Percentiles rank a stretch among this genome's conserved stretches.
These are phyloP conservation scores for Camellia japonica DNA, from an alignment of 148 eudicot genomes.

Conservation along the genomic window DNA sequence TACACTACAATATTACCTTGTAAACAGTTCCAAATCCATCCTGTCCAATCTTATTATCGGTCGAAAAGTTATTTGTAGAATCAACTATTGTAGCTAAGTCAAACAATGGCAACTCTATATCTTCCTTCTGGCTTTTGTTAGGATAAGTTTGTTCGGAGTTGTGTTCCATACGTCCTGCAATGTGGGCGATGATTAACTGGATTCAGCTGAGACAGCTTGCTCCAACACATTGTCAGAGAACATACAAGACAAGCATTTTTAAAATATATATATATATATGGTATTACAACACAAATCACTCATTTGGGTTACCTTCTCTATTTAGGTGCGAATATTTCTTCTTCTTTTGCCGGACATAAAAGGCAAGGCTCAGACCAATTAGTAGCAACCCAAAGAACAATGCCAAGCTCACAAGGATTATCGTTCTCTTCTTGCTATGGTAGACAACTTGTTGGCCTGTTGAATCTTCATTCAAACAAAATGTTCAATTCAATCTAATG, in stretches of 20 bases:
- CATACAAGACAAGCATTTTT: not conserved
- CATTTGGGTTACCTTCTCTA: not conserved
- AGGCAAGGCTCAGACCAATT: not conserved
- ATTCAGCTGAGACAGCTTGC: not conserved
- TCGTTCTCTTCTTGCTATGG: not conserved
- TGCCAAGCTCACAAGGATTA: not conserved
- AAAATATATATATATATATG: no score
- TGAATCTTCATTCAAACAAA: not conserved
- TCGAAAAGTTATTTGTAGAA: not conserved
- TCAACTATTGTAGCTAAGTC: not conserved
- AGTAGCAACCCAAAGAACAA: not conserved
- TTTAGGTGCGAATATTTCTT: not conserved
- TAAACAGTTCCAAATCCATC: not conserved
- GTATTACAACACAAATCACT: not conserved
- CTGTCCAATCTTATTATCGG: not conserved
- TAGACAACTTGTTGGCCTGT: not conserved
- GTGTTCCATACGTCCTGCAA: not conserved
- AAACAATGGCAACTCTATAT: not conserved
- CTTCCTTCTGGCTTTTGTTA: not conserved
- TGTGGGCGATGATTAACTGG: no score
- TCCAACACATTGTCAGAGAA: not conserved
- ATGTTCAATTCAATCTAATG: not conserved
- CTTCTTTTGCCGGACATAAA: not conserved
- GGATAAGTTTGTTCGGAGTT: not conserved
- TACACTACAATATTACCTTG: not conserved